Percentiles rank a stretch among this genome's conserved stretches.
Evolutionary conservation across 1,284 basidiomycete genomes (phyloP).

Genomic region (Cutaneotrichosporon sp.): DNA sequence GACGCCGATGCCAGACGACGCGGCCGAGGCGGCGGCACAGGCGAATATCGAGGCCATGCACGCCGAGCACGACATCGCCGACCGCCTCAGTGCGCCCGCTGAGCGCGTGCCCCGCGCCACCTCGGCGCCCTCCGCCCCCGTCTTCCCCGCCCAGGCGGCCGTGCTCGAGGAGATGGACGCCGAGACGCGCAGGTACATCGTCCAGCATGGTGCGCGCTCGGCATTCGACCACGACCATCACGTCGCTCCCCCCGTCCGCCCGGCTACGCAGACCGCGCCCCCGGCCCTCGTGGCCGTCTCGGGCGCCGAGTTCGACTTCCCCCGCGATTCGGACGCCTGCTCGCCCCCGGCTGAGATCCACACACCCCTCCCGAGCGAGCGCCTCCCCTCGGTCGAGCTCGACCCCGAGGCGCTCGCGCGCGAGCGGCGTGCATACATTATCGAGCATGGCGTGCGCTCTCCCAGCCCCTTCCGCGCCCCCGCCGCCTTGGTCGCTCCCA

Average conservation of each 20-base stretch:
- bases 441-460: background rate
- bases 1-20: background rate
- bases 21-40: background rate
- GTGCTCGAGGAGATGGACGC: background rate
- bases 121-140: background rate
- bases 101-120: background rate
- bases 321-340: background rate
- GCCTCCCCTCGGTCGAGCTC: background rate
- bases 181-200: constrained; percentile 1
- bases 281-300: background rate
- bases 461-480: too few relatives aligned
- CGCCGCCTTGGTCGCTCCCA: too few relatives aligned
- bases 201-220: background rate
- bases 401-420: background rate
- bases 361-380: background rate
- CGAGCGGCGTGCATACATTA: background rate
- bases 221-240: background rate
- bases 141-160: background rate
- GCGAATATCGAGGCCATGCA: background rate
- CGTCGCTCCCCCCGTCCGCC: background rate
- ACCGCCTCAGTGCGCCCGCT: background rate
- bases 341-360: background rate
- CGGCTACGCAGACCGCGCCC: background rate
- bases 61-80: background rate
- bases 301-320: constrained; percentile 1